Conservation (phyloP, 495 filamentous ascomycete genomes). For the Friedmanniomyces simplex region DNA sequence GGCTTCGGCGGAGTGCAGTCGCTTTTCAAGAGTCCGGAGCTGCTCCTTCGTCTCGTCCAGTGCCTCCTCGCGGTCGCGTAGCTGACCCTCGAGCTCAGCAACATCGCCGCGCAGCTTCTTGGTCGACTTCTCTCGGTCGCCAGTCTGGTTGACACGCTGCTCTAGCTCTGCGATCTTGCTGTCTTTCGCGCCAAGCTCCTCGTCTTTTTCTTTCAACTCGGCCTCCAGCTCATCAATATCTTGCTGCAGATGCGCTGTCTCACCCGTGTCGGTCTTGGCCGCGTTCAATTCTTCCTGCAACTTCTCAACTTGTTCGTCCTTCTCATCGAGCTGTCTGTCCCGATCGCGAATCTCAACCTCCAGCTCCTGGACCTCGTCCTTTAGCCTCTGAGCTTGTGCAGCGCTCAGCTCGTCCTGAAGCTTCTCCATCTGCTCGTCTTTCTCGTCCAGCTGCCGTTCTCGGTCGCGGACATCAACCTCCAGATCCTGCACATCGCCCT, state of each 20-base stretch:
- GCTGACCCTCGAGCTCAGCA: constrained; percentile 13
- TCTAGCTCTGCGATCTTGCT: constrained; percentile 19
- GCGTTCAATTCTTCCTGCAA: constrained; percentile 42
- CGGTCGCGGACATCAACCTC: constrained; percentile 56
- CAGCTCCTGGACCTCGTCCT: constrained; percentile 57
- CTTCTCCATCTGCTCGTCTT: constrained; percentile 47
- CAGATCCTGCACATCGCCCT: constrained; percentile 57
- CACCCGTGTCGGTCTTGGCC: constrained; percentile 1
- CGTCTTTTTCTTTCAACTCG: constrained; percentile 21
- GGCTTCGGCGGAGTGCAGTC: constrained; percentile 3
- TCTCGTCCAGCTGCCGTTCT: constrained; percentile 48
- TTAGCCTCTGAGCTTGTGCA: constrained; percentile 46
- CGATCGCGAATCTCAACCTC: constrained; percentile 56
- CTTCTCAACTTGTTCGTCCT: constrained; percentile 47
- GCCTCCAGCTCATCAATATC: constrained; percentile 21
- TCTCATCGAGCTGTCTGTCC: constrained; percentile 48
- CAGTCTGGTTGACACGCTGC: constrained; percentile 17
- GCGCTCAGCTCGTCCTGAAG: constrained; percentile 42
- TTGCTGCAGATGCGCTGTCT: constrained; percentile 9
- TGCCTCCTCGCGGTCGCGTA: constrained; percentile 20
- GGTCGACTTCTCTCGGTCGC: constrained; percentile 19
- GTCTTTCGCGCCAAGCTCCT: constrained; percentile 18
- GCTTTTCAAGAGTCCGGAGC: constrained; percentile 19
- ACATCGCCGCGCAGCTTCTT: constrained; percentile 24
- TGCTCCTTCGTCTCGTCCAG: constrained; percentile 26